Conservation (phyloP, 1,139 yeast genomes). For the Meyerozyma athensensis region DNA sequence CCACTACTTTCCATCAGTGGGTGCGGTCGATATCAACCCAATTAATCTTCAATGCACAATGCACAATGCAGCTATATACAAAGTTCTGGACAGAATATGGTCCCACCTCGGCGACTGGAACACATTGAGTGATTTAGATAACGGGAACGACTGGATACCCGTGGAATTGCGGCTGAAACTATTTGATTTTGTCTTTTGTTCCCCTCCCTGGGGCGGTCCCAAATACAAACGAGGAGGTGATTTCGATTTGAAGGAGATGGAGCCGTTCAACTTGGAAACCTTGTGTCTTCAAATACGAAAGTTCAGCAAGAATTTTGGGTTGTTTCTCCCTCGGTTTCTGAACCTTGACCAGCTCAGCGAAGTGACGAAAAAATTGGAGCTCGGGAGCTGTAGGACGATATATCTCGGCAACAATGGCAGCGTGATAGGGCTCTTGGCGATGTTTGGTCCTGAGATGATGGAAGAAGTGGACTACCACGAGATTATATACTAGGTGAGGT, state of each 20-base stretch:
- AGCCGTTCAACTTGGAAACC: conserved; percentile 48
- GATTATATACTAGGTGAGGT: background rate
- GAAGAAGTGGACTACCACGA: background rate
- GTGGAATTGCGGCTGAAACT: conserved; percentile 18
- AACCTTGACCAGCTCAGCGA: conserved; percentile 51
- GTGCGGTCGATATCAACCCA: conserved; percentile 63
- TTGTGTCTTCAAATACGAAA: conserved; percentile 39
- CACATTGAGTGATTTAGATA: conserved; percentile 24
- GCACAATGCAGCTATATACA: conserved; percentile 72
- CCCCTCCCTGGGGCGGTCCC: conserved; percentile 99
- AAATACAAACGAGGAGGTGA: conserved; percentile 41
- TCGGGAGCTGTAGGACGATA: conserved; percentile 40
- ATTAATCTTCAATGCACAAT: conserved; percentile 62
- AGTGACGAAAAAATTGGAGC: conserved; percentile 37
- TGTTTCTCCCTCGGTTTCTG: conserved; percentile 75
- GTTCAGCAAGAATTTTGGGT: conserved; percentile 50
- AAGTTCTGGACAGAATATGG: conserved; percentile 47
- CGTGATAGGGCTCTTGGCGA: conserved; percentile 51
- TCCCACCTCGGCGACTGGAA: conserved; percentile 55
- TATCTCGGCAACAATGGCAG: conserved; percentile 39
- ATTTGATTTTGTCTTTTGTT: conserved; percentile 68
- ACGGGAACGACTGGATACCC: conserved; percentile 27
- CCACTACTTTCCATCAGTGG: conserved; percentile 47
- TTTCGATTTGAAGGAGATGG: conserved; percentile 41
- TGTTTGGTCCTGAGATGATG: conserved; percentile 50